Conservation (phyloP, 768 basidiomycete genomes). For the Xerocomus spinulosus region DNA sequence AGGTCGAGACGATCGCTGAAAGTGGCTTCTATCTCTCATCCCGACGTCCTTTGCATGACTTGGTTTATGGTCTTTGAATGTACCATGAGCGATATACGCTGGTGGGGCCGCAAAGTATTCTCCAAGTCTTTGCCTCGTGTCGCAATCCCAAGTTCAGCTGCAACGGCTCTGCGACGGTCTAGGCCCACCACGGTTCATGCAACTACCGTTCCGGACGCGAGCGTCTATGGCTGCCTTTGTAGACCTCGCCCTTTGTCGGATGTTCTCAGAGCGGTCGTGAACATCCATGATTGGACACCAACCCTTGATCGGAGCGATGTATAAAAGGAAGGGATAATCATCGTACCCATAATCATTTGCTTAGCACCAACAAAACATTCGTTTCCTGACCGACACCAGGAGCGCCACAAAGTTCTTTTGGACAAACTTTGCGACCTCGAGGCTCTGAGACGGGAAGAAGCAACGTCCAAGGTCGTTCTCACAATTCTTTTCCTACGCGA, state of each 20-base stretch:
- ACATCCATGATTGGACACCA: conserved; percentile 13
- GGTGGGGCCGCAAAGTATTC: conserved; percentile 7
- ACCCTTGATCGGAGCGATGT: conserved; percentile 15
- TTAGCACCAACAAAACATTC: conserved; percentile 16
- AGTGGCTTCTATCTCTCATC: conserved; percentile 21
- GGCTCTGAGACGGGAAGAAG: neutral
- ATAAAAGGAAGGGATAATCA: conserved; percentile 16
- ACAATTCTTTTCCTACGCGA: no score
- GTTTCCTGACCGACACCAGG: conserved; percentile 11
- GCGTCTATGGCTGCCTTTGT: conserved; percentile 17
- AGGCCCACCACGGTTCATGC: conserved; percentile 6
- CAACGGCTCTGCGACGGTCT: conserved; percentile 8
- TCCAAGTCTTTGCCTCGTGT: conserved; percentile 8
- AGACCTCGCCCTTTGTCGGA: conserved; percentile 13
- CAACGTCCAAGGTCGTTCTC: neutral
- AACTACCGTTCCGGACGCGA: conserved; percentile 13
- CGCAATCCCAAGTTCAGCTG: conserved; percentile 13
- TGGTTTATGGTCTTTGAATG: no score
- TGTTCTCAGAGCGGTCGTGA: conserved; percentile 7
- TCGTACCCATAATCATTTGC: no score
- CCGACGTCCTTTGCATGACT: neutral
- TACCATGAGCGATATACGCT: no score
- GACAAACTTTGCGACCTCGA: conserved; percentile 1
- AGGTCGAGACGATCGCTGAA: conserved; percentile 17
- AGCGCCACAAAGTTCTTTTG: conserved; percentile 7